Conservation (phyloP, 2,329 filamentous ascomycete genomes). For the Fonsecaea monophora region DNA sequence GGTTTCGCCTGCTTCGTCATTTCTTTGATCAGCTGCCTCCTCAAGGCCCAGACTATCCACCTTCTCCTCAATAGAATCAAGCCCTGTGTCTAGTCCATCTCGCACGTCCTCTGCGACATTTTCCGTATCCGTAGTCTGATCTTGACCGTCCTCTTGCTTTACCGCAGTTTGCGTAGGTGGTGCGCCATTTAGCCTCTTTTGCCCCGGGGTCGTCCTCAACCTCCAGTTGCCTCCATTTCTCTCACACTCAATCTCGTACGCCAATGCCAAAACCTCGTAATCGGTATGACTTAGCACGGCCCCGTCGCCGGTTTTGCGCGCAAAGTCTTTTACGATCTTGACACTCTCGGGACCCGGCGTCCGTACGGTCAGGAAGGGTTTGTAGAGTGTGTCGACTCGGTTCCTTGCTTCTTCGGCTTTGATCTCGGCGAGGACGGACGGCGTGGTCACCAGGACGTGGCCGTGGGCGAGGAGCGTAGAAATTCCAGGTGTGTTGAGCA, state of each 20-base stretch:
- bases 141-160: constrained; percentile 39
- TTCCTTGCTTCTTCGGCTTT: constrained; percentile 79
- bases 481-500: constrained; percentile 87
- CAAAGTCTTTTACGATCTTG: constrained; percentile 81
- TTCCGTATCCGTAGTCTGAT: constrained; percentile 31
- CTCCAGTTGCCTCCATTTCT: constrained; percentile 88
- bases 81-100: constrained; percentile 18
- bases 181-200: constrained; percentile 77
- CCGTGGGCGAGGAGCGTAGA: constrained; percentile 81
- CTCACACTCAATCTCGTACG: constrained; percentile 94
- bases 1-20: not conserved
- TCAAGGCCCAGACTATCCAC: constrained; percentile 18
- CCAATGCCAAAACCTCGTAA: constrained; percentile 85
- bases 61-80: constrained; percentile 8
- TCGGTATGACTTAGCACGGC: constrained; percentile 87
- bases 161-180: constrained; percentile 54
- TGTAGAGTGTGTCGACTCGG: constrained; percentile 81
- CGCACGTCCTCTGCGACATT: constrained; percentile 31
- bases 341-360: constrained; percentile 77
- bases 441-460: constrained; percentile 80
- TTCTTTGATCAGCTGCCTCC: constrained; percentile 14
- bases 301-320: constrained; percentile 85
- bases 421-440: constrained; percentile 85
- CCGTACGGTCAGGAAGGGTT: constrained; percentile 82
- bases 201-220: constrained; percentile 76